Evolutionary conservation across 371 early-diverging fungal species (phyloP).

Genomic region (Fennellomyces sp.): DNA sequence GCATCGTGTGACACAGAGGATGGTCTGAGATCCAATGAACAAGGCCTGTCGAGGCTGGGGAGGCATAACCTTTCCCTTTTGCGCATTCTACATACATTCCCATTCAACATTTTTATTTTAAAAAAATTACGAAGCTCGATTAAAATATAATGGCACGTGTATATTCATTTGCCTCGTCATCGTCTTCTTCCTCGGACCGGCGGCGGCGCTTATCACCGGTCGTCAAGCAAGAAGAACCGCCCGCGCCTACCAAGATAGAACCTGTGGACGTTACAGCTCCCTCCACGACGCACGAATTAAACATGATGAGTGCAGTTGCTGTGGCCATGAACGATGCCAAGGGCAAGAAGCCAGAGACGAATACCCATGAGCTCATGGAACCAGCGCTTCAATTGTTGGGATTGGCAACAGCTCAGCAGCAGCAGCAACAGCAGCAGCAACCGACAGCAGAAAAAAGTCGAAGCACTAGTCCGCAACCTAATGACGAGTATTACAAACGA

Average conservation of each 20-base stretch:
- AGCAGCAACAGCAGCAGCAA: slow-evolving; percentile 21
- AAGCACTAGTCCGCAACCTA: slow-evolving; percentile 19
- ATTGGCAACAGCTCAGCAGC: slow-evolving; percentile 7
- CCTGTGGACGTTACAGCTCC: not conserved
- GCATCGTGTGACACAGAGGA: too few species aligned
- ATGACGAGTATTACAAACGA: slow-evolving; percentile 11
- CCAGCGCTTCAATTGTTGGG: slow-evolving; percentile 18
- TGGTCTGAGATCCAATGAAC: too few species aligned
- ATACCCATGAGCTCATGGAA: slow-evolving; percentile 20
- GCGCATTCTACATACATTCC: too few species aligned
- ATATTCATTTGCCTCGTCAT: not conserved
- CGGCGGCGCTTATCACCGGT: slow-evolving; percentile 1
- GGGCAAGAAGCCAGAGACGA: not conserved
- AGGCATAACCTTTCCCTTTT: too few species aligned
- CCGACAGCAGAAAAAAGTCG: slow-evolving; percentile 16
- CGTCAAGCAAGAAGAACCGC: not conserved
- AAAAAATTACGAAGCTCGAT: too few species aligned
- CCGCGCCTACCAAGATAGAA: not conserved
- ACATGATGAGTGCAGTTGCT: not conserved
- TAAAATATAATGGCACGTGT: slow-evolving; percentile 5
- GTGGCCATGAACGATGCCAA: slow-evolving; percentile 2
- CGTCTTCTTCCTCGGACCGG: not conserved
- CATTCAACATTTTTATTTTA: too few species aligned
- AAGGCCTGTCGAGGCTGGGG: too few species aligned
- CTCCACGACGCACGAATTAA: not conserved